Evolutionary conservation across 2,329 filamentous ascomycete species (phyloP).

Genomic region (Cladosporium sp.): DNA sequence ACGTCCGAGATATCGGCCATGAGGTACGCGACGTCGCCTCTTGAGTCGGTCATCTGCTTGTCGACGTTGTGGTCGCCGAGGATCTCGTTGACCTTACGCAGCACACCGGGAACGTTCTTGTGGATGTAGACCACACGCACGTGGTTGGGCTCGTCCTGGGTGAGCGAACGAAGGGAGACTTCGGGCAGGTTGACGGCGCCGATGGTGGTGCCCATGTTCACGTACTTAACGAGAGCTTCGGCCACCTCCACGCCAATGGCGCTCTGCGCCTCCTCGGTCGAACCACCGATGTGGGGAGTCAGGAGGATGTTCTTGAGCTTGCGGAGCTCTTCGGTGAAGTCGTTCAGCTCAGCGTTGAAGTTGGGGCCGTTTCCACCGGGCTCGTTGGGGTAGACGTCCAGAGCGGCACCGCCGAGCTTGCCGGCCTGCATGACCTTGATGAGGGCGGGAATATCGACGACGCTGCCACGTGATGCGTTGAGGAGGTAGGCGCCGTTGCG

Average conservation of each 20-base stretch:
- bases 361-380: slow-evolving; percentile 93
- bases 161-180: slow-evolving; percentile 84
- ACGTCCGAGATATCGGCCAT: slow-evolving; percentile 97
- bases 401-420: slow-evolving; percentile 88
- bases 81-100: slow-evolving; percentile 93
- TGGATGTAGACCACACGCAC: slow-evolving; percentile 96
- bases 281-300: slow-evolving; percentile 95
- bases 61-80: slow-evolving; percentile 95
- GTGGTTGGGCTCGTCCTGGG: slow-evolving; percentile 83
- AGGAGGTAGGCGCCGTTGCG: slow-evolving; percentile 91
- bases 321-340: slow-evolving; percentile 82
- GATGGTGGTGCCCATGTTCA: slow-evolving; percentile 89
- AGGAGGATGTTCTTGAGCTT: slow-evolving; percentile 88
- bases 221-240: slow-evolving; percentile 85
- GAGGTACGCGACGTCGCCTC: slow-evolving; percentile 89
- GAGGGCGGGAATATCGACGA: slow-evolving; percentile 90
- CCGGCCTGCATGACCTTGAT: slow-evolving; percentile 83
- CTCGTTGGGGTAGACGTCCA: slow-evolving; percentile 95
- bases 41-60: slow-evolving; percentile 96
- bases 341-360: slow-evolving; percentile 81
- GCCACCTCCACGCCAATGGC: slow-evolving; percentile 94
- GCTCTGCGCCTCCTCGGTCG: slow-evolving; percentile 94
- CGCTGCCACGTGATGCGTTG: slow-evolving; percentile 90
- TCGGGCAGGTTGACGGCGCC: slow-evolving; percentile 98
- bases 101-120: slow-evolving; percentile 91